Evolutionary conservation across 2,329 filamentous ascomycete species (phyloP).

Genomic region (Fusarium caatingaense): DNA sequence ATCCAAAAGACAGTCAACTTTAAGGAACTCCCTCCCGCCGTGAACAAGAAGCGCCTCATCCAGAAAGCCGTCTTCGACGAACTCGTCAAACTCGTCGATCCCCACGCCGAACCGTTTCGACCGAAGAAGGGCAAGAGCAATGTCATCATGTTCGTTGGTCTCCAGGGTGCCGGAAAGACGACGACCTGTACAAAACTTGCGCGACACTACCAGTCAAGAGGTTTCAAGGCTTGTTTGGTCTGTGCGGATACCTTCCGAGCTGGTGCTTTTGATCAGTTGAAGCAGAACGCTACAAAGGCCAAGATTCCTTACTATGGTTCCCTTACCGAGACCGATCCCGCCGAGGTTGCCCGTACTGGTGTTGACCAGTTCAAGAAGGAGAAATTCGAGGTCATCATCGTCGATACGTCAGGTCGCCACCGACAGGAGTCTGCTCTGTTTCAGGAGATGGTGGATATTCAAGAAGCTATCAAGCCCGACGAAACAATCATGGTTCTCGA

Average conservation of each 20-base stretch:
- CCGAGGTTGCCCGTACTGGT: conserved; percentile 91
- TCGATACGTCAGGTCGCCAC: conserved; percentile 95
- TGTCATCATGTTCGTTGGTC: conserved; percentile 99
- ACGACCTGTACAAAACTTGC: conserved; percentile 98
- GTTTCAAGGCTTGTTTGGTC: conserved; percentile 92
- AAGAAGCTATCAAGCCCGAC: conserved; percentile 85
- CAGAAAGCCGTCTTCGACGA: conserved; percentile 74
- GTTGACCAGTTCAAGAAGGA: conserved; percentile 99
- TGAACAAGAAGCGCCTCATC: conserved; percentile 98
- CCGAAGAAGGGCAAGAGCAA: conserved; percentile 96
- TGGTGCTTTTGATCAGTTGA: conserved; percentile 97
- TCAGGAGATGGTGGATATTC: conserved; percentile 97
- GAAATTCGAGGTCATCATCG: conserved; percentile 97
- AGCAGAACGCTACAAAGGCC: conserved; percentile 98
- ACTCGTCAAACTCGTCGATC: conserved; percentile 77
- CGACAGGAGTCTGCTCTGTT: conserved; percentile 95
- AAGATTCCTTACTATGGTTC: conserved; percentile 99
- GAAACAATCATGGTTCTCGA: conserved; percentile 99
- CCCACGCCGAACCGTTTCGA: conserved; percentile 94
- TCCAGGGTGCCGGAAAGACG: conserved; percentile 97
- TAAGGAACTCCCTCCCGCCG: conserved; percentile 87
- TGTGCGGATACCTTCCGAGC: conserved; percentile 99
- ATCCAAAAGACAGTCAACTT: conserved; percentile 94
- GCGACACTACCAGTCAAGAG: conserved; percentile 91
- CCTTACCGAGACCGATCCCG: conserved; percentile 94